Evolutionary conservation across 2,329 filamentous ascomycete species (phyloP), one percentile per base, ranked within the genome.

Genomic region (Talaromyces funiculosus): DNA sequence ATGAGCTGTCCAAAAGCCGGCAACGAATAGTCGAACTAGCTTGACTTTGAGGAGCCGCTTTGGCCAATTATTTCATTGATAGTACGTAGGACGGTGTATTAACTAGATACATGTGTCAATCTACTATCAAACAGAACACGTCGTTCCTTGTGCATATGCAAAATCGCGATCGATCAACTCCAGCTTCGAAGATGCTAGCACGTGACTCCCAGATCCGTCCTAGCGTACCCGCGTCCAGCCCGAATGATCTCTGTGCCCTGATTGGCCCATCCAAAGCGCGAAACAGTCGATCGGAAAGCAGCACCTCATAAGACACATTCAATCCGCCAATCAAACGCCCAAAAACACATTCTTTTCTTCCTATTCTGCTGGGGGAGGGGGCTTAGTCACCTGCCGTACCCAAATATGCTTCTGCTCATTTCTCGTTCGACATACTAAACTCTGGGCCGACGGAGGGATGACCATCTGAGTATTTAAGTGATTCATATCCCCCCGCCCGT

Each of bases 271-370:
- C 20, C 16, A 49, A 56, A 35, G 29, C 20, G 40, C 51, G 24
- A 31, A 69, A 71, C 68, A 64, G 67, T 63, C 58, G 61, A 60
- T 71, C 71, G 64, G 64, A 76, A 76, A 74, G 67, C 71, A 65
- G 69, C 68, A 69, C 66, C 72, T 75, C 72, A 73, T 74, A 75
- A 75, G 72, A 55, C 64, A 64, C 69, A 67, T 73, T 76, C 73
- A 69, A 59, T 64, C 67, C 67, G 66, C 71, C 73, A 75, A 74
- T 72, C 69, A 75, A 14, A 18, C 24, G 7, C 18, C 31, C 61
- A 65, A 56, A 62, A 58, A 57, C 37, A 38, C 51, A 38, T 64
- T 63, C 59, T 43, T 58, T n/a, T 60, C 51, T 61, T 61, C 64
- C 31, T 62, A 63, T 54, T 54, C 29, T 35, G 22, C 42, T 16